Percentiles rank a stretch among this genome's conserved stretches.
Conservation (phyloP, 768 basidiomycete species). For the Pholiota microspora region DNA sequence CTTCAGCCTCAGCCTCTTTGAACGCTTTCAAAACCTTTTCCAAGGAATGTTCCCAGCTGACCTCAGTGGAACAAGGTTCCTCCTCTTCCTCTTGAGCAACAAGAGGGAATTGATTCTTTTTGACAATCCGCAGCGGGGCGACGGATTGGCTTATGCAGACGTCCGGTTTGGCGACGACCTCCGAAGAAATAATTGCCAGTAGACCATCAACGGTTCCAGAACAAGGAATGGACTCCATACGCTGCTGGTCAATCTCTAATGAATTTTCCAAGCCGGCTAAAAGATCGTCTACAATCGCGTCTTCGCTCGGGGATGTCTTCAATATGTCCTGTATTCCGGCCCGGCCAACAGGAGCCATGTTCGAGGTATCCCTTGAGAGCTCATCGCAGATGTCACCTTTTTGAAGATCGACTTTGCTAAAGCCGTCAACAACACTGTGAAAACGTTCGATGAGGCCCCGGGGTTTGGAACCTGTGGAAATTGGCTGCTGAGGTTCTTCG, state of each 20-base stretch:
- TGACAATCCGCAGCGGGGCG: slow-evolving; percentile 7
- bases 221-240: too few species aligned
- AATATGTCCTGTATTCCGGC: background rate
- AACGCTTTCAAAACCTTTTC: slow-evolving; percentile 10
- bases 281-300: slow-evolving; percentile 8
- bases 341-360: background rate
- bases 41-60: slow-evolving; percentile 8
- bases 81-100: background rate
- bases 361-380: background rate
- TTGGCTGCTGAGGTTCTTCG: background rate
- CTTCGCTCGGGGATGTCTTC: slow-evolving; percentile 5
- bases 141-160: background rate
- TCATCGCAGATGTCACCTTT: slow-evolving; percentile 3
- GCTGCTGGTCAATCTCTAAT: slow-evolving; percentile 5
- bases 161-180: background rate
- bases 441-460: background rate
- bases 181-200: background rate
- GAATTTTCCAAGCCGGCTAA: slow-evolving; percentile 9
- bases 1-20: slow-evolving; percentile 10
- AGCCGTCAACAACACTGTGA: slow-evolving; percentile 7
- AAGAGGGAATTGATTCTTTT: slow-evolving; percentile 2
- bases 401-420: slow-evolving; percentile 3
- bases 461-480: too few species aligned
- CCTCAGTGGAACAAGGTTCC: background rate
- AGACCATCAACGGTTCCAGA: background rate